Base-by-base conservation (phyloP, 352 stramenopile genomes). In the Phytophthora pisi region DNA sequence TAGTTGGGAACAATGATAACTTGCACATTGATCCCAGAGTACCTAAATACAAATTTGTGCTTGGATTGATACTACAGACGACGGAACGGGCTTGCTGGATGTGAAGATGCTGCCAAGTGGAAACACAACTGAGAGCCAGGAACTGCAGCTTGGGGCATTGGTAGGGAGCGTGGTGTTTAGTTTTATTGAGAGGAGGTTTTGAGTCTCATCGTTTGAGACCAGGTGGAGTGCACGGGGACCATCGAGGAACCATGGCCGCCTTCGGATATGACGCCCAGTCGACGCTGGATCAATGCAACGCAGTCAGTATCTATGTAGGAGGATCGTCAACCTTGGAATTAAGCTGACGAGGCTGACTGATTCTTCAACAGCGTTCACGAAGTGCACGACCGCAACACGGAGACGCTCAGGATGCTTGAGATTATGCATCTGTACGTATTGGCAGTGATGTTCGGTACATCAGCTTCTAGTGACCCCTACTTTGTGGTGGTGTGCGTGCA, bases 391-490 rank as follows among this genome's bases (percentile, higher is more conserved):
- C 72, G 57, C 51, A 92, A 92, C 45, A 64, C 75, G 11, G 84
- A 92, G 72, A 85, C 71, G 15, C 70, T 92, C 23, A 76, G 74
- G 15, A 79, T 90, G 68, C 77, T 92, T 36, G 78, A 92, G 50
- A 77, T 78, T 42, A 64, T 92, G 36, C 65, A 82, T 15, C 43
- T 90, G 84, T 92, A 77, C 10, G 79, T 72, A 15, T 4, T 58
- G 2, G 18, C 13, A 43, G 13, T 43, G 13, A 6, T 43, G 36
- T 13, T 43, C 36, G 5, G 5, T 18, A n/a, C 13, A 51, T 46
- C 30, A 50, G 2, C 52, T 45, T 18, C 51, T n/a, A 36, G 7
- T 36, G 30, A 36, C 7, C 30, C 1, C 28, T 31, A 31, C 28
- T 8, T 31, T 31, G 28, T 31, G 4, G 6, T 36, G 45, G 23